phyloP scores from a whole-genome alignment of 768 basidiomycete species.

The Collybia nuda region DNA sequence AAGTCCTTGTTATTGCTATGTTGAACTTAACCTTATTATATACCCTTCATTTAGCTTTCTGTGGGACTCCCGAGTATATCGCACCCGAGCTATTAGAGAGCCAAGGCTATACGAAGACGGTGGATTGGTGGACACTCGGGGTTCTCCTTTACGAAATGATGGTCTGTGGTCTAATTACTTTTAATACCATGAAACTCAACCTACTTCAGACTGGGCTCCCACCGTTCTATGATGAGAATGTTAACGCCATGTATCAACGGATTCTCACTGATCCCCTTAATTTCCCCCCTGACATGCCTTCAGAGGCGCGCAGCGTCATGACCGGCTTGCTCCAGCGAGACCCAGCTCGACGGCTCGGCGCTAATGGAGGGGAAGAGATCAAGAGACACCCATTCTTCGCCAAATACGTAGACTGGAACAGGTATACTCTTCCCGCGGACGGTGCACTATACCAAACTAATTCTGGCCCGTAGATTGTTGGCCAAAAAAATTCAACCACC shows the following conservation, averaged over 20 bases:
- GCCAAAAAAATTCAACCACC: constrained; percentile 96
- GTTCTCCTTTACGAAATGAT: constrained; percentile 98
- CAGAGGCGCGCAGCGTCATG: constrained; percentile 89
- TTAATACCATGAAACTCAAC: not conserved
- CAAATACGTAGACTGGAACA: constrained; percentile 89
- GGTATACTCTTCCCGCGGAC: constrained; percentile 35
- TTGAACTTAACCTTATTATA: constrained; percentile 4
- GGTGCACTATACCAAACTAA: not conserved
- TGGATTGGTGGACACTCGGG: constrained; percentile 99
- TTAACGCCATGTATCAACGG: constrained; percentile 96
- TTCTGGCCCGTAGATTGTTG: constrained; percentile 49
- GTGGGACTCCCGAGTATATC: constrained; percentile 98
- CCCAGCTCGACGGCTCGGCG: constrained; percentile 84
- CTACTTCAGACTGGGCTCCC: constrained; percentile 81
- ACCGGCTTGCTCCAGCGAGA: constrained; percentile 86
- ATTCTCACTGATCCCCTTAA: constrained; percentile 91
- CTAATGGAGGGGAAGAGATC: constrained; percentile 93
- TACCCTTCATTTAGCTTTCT: constrained; percentile 66
- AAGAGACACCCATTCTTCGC: constrained; percentile 95
- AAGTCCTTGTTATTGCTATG: constrained; percentile 20
- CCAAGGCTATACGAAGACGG: constrained; percentile 96
- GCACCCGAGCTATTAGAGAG: constrained; percentile 96
- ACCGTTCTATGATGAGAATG: constrained; percentile 99
- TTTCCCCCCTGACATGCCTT: constrained; percentile 86
- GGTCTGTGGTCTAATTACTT: constrained; percentile 39